Evolutionary conservation across 2,329 filamentous ascomycete species (phyloP).

Genomic region (Grosmannia penicillata): DNA sequence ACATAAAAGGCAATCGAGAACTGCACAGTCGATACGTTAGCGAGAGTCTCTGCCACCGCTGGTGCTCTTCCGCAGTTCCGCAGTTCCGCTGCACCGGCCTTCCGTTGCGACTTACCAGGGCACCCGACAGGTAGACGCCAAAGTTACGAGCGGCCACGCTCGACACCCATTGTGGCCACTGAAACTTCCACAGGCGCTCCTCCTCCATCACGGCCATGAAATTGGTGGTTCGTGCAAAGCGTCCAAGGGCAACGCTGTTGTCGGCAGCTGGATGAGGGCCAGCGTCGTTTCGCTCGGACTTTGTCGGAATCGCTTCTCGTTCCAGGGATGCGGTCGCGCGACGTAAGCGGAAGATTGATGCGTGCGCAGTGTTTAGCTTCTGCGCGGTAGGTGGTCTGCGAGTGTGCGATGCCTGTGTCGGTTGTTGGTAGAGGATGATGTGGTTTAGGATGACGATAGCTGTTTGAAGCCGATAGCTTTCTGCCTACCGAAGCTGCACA

Average conservation of each 20-base stretch:
- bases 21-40: conserved; percentile 18
- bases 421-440: neutral
- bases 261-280: too few relatives aligned
- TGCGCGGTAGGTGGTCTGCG: too few relatives aligned
- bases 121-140: conserved; percentile 48
- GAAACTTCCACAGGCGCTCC: conserved; percentile 53
- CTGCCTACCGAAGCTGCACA: neutral
- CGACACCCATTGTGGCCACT: conserved; percentile 52
- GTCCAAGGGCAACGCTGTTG: too few relatives aligned
- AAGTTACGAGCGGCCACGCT: conserved; percentile 47
- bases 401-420: neutral
- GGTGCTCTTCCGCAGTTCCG: too few relatives aligned
- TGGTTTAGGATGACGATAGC: too few relatives aligned
- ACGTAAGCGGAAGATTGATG: too few relatives aligned
- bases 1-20: conserved; percentile 56
- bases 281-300: too few relatives aligned
- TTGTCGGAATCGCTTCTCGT: too few relatives aligned
- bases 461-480: neutral
- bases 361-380: too few relatives aligned
- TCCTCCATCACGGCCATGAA: conserved; percentile 25
- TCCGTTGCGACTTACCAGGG: conserved; percentile 33
- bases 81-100: neutral
- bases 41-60: too few relatives aligned
- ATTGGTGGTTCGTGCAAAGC: too few relatives aligned
- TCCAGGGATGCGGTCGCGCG: too few relatives aligned